phyloP scores from a whole-genome alignment of 1,139 yeast genomes.

The Yamadazyma taylorii region DNA sequence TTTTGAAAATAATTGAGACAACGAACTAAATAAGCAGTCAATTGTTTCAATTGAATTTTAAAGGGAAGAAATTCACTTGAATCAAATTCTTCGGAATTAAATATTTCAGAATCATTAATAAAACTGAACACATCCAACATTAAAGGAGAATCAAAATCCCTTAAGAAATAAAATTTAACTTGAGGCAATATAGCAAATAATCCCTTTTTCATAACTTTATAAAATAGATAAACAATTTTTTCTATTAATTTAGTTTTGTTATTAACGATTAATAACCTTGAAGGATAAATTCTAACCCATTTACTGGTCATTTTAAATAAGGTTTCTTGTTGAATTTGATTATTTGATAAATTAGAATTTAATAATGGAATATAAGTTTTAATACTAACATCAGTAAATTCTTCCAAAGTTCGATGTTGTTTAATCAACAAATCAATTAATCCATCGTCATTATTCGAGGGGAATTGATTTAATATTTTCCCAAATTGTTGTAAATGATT shows the following conservation, averaged over 20 bases:
- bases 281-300: constrained; percentile 42
- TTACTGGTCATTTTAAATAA: constrained; percentile 37
- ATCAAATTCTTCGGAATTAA: constrained; percentile 20
- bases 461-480: constrained; percentile 8
- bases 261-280: constrained; percentile 25
- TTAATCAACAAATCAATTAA: constrained; percentile 17
- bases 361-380: constrained; percentile 30
- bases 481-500: constrained; percentile 25
- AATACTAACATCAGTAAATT: constrained; percentile 27
- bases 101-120: constrained; percentile 29
- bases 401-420: constrained; percentile 26
- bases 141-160: constrained; percentile 46
- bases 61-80: constrained; percentile 8
- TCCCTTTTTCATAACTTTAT: constrained; percentile 35
- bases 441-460: constrained; percentile 4
- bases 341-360: constrained; percentile 24
- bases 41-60: constrained; percentile 22
- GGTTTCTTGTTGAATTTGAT: constrained; percentile 34
- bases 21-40: constrained; percentile 36
- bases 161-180: constrained; percentile 38
- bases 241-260: constrained; percentile 30
- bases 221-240: constrained; percentile 34
- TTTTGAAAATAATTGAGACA: constrained; percentile 28
- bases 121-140: constrained; percentile 39
- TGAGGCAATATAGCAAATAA: constrained; percentile 43